Evolutionary conservation across 129 eudicot genomes (phyloP).

Genomic region (carrot (Daucus carota)): DNA sequence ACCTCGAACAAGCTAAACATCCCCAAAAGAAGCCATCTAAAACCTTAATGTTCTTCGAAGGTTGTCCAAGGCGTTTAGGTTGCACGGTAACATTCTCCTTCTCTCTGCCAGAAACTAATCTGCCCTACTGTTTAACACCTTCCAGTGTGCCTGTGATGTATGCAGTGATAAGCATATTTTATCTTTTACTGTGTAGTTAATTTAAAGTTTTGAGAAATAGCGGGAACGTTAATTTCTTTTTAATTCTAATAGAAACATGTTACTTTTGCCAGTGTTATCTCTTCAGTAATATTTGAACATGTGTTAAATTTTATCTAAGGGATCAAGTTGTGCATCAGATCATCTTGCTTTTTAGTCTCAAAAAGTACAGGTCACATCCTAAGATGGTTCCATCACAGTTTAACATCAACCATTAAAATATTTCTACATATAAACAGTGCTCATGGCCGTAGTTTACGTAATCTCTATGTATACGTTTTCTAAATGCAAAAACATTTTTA

Average conservation of each 20-base stretch:
- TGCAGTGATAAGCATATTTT: neutral
- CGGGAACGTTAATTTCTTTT: neutral
- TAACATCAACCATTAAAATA: too few relatives aligned
- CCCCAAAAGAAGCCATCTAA: conserved; percentile 60
- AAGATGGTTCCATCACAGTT: too few relatives aligned
- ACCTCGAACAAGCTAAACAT: conserved; percentile 52
- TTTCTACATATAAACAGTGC: neutral
- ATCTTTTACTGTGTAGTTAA: neutral
- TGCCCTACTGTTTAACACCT: neutral
- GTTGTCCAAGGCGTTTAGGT: conserved; percentile 94
- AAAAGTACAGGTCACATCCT: too few relatives aligned
- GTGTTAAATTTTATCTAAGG: neutral
- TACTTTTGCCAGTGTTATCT: neutral
- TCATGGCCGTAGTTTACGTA: neutral
- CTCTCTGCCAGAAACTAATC: neutral
- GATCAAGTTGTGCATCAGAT: neutral
- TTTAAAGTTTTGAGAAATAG: neutral
- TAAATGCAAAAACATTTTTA: neutral
- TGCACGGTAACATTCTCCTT: conserved; percentile 66
- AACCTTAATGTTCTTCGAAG: conserved; percentile 90
- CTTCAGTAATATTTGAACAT: neutral
- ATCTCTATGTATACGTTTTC: neutral
- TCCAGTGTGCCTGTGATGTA: neutral
- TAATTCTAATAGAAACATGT: neutral
- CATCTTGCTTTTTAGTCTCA: neutral